A percentile compares a stretch with the other conserved stretches of the same genome.
Evolutionary conservation across 768 basidiomycete genomes (phyloP).

Genomic region (Pleurotus ostreatus): DNA sequence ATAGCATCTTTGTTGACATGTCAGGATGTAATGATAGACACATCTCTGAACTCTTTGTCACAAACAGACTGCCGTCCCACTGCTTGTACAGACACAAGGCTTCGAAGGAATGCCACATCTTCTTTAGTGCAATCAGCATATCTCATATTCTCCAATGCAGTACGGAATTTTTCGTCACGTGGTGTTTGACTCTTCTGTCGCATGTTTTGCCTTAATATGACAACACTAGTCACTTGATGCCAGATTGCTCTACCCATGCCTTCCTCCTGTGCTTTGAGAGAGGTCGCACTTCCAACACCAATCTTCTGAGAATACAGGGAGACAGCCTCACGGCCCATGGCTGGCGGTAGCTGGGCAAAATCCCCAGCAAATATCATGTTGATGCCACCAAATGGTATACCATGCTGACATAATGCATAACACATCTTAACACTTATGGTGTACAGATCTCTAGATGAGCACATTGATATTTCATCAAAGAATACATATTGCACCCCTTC

Average conservation of each 20-base stretch:
- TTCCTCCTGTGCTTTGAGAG: conserved; percentile 13
- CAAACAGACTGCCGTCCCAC: conserved; percentile 7
- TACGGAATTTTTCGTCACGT: conserved; percentile 15
- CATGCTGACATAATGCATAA: conserved; percentile 11
- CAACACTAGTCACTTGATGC: conserved; percentile 15
- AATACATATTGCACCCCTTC: conserved; percentile 30
- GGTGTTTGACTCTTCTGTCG: conserved; percentile 14
- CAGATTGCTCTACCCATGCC: conserved; percentile 20
- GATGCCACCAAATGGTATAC: conserved; percentile 28
- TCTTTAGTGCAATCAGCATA: conserved; percentile 19
- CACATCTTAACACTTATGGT: conserved; percentile 22
- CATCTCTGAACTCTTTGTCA: conserved; percentile 21
- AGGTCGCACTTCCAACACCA: neutral
- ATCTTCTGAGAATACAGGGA: conserved; percentile 13
- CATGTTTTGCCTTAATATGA: conserved; percentile 31
- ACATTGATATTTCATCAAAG: conserved; percentile 40
- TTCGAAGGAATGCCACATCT: conserved; percentile 30
- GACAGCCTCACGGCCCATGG: conserved; percentile 13
- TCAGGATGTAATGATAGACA: conserved; percentile 32
- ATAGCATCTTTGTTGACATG: conserved; percentile 34
- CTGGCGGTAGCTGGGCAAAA: conserved; percentile 29
- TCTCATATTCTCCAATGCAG: conserved; percentile 14
- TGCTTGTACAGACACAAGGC: conserved; percentile 15
- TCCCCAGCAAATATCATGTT: conserved; percentile 35
- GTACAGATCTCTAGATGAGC: conserved; percentile 27